These are phyloP conservation scores for Coemansia sp. DNA, from an alignment of 192 early-diverging fungal genomes.

Conservation along the genomic window DNA sequence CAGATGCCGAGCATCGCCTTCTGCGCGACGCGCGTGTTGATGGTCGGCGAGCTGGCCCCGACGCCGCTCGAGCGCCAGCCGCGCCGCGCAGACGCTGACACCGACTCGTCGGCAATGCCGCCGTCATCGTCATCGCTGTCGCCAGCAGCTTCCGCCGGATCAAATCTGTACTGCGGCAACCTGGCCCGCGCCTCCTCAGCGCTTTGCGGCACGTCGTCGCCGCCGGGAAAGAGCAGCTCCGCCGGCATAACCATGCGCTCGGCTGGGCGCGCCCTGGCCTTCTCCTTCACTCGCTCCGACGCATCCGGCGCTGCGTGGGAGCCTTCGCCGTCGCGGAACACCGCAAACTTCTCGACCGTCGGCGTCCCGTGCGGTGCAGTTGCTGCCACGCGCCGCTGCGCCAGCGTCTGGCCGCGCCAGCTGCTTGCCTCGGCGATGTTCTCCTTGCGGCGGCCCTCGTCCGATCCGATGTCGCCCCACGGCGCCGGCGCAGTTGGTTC, in stretches of 20 bases:
- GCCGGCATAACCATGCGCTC: constrained; percentile 45
- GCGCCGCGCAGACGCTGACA: constrained; percentile 3
- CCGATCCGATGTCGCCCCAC: constrained; percentile 67
- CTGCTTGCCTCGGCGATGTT: constrained; percentile 60
- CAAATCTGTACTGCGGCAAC: constrained; percentile 31
- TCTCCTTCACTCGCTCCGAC: neutral
- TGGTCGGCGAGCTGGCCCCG: constrained; percentile 35
- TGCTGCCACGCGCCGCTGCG: constrained; percentile 34
- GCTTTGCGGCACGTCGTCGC: constrained; percentile 32
- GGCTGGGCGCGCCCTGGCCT: constrained; percentile 1
- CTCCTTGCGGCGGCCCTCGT: constrained; percentile 67
- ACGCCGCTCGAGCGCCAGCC: constrained; percentile 18
- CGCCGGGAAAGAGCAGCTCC: constrained; percentile 29
- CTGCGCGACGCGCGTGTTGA: constrained; percentile 44
- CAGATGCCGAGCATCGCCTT: constrained; percentile 51
- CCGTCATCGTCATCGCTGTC: constrained; percentile 25
- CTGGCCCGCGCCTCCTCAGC: constrained; percentile 39
- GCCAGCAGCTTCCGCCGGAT: too few species aligned
- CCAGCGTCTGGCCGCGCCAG: constrained; percentile 65
- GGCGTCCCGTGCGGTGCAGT: constrained; percentile 1
- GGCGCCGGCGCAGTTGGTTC: constrained; percentile 2
- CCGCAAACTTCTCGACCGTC: constrained; percentile 28
- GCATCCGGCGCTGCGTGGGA: neutral
- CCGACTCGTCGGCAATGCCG: constrained; percentile 21
- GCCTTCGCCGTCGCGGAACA: constrained; percentile 36